These are phyloP conservation scores for Trichoderma virens DNA, from an alignment of 495 filamentous ascomycete genomes.

Conservation along the genomic window DNA sequence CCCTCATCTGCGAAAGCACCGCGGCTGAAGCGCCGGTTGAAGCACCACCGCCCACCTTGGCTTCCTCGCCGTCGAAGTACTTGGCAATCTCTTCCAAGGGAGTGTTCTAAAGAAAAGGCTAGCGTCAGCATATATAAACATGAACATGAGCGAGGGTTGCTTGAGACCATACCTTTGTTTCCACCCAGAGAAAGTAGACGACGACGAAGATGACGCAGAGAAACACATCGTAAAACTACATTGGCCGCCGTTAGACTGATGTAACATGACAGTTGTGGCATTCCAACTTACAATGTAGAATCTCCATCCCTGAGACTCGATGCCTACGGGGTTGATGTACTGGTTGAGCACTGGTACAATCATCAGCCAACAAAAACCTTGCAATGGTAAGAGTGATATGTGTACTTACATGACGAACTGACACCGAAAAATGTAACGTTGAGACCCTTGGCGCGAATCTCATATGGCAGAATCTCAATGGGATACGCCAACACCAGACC, in stretches of 20 bases:
- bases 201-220: conserved; percentile 49
- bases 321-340: background rate
- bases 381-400: background rate
- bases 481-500: conserved; percentile 59
- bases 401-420: background rate
- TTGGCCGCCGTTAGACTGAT: conserved; percentile 14
- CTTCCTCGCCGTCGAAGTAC: conserved; percentile 51
- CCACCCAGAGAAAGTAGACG: conserved; percentile 61
- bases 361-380: background rate
- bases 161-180: conserved; percentile 40
- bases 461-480: conserved; percentile 66
- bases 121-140: background rate
- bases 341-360: background rate
- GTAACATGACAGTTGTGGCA: background rate
- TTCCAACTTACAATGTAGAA: background rate
- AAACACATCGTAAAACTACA: conserved; percentile 57
- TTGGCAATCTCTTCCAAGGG: conserved; percentile 57
- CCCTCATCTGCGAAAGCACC: background rate
- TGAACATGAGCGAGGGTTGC: background rate
- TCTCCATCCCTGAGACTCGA: conserved; percentile 4
- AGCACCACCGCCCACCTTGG: conserved; percentile 26
- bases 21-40: background rate
- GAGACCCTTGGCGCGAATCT: conserved; percentile 54
- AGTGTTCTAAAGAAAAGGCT: conserved; percentile 23
- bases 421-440: conserved; percentile 11